Conservation (phyloP, 768 basidiomycete genomes). For the Boletus sp. region DNA sequence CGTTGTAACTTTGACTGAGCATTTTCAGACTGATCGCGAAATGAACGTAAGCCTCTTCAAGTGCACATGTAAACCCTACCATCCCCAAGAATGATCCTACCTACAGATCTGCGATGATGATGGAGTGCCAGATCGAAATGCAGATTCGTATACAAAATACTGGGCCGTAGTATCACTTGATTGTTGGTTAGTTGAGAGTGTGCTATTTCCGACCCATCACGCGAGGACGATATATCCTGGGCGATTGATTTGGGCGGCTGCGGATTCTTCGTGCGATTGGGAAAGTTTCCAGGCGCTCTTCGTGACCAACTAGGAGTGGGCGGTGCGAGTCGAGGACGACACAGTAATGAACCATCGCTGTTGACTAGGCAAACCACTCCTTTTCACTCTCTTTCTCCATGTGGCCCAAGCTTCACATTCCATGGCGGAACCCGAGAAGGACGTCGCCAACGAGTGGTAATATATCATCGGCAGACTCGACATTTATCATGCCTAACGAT, state of each 20-base stretch:
- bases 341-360: not conserved
- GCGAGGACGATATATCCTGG: not conserved
- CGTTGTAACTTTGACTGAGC: not conserved
- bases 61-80: too few species aligned
- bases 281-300: conserved; percentile 1
- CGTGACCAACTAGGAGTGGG: too few species aligned
- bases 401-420: conserved; percentile 9
- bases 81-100: not conserved
- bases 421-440: conserved; percentile 6
- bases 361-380: not conserved
- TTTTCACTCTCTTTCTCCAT: not conserved
- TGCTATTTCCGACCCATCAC: not conserved
- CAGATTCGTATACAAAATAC: not conserved
- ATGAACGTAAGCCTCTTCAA: too few species aligned
- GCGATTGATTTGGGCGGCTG: not conserved
- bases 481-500: not conserved
- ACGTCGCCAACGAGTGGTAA: conserved; percentile 3
- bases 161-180: not conserved
- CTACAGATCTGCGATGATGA: not conserved
- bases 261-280: not conserved
- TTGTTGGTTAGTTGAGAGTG: not conserved
- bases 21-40: not conserved
- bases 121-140: not conserved
- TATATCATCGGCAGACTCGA: not conserved
- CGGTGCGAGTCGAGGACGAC: not conserved